Evolutionary conservation across 106 monocot species (phyloP), one percentile per base, ranked within the genome.

Genomic region (Posidonia australis): DNA sequence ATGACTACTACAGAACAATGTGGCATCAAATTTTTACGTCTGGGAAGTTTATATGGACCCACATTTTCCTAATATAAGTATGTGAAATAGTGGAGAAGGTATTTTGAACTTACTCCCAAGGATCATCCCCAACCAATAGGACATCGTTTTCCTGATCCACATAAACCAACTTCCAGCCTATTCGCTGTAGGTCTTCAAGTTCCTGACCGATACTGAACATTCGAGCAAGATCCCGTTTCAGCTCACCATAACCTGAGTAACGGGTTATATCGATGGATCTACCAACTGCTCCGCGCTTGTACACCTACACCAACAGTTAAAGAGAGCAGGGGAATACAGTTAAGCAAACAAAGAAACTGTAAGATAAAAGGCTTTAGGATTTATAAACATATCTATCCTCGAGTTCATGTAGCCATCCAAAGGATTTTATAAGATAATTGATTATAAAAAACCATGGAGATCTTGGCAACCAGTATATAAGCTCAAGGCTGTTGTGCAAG

Each of bases 141-240:
- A 90, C 86, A 72, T 96, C 94, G 69, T 65, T 74, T 46, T 96
- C 94, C 70, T 87, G 86, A 77, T 96, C 94, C n/a, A 89, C 84
- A 76, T 87, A 90, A 11, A 96, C 94, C 32, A 96, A 78, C 61
- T 96, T 96, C 94, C 94, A 96, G 54, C 84, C 94, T 25, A 84
- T 78, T 67, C 90, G 82, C 66, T 90, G 86, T 23, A 80, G 71
- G 53, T 83, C 94, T 65, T 96, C 90, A 26, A 96, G 80, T 68
- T 90, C 86, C 13, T 86, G 86, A 46, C 90, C 94, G 54, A 96
- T 83, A 53, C 90, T 90, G 72, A 96, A 96, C 94, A 96, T 96
- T n/a, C 86, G 75, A 23, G 87, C 86, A 59, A 96, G 84, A 72
- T 86, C 94, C 59, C 77, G 86, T 64, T 87, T 96, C 65, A 96